Conservation (phyloP, 2,329 filamentous ascomycete genomes). For the Beauveria bassiana region DNA sequence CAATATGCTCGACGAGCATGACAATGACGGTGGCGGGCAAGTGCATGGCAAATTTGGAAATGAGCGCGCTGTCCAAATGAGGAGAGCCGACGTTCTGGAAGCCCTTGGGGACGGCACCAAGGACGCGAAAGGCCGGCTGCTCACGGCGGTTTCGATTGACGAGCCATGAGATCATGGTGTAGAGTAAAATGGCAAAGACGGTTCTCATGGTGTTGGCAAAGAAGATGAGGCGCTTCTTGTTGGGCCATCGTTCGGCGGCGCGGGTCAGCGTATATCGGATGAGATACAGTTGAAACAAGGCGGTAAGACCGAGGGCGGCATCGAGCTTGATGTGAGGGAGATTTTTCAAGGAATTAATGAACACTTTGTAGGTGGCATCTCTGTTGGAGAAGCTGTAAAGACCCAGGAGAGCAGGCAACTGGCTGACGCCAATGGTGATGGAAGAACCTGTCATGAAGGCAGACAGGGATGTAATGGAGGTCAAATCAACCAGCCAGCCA, state of each 20-base stretch:
- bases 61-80: slow-evolving; percentile 8
- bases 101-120: slow-evolving; percentile 72
- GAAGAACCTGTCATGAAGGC: slow-evolving; percentile 97
- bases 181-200: slow-evolving; percentile 84
- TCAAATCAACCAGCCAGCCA: slow-evolving; percentile 89
- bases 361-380: slow-evolving; percentile 70
- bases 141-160: slow-evolving; percentile 62
- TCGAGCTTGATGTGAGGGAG: slow-evolving; percentile 63
- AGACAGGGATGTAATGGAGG: slow-evolving; percentile 80
- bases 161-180: slow-evolving; percentile 83
- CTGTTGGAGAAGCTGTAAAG: slow-evolving; percentile 67
- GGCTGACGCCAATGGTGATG: slow-evolving; percentile 77
- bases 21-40: slow-evolving; percentile 71
- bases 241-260: slow-evolving; percentile 61
- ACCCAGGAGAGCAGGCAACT: slow-evolving; percentile 76
- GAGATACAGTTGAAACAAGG: slow-evolving; percentile 67
- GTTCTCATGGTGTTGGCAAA: slow-evolving; percentile 88
- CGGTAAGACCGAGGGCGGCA: slow-evolving; percentile 81
- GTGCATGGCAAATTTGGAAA: slow-evolving; percentile 47
- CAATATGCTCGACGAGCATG: slow-evolving; percentile 72
- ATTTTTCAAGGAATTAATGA: slow-evolving; percentile 74
- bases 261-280: slow-evolving; percentile 60
- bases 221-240: slow-evolving; percentile 69
- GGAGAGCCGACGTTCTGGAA: slow-evolving; percentile 17
- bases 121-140: slow-evolving; percentile 63